Base-by-base conservation (phyloP, 75 land plant species). In the Picea glauca region DNA sequence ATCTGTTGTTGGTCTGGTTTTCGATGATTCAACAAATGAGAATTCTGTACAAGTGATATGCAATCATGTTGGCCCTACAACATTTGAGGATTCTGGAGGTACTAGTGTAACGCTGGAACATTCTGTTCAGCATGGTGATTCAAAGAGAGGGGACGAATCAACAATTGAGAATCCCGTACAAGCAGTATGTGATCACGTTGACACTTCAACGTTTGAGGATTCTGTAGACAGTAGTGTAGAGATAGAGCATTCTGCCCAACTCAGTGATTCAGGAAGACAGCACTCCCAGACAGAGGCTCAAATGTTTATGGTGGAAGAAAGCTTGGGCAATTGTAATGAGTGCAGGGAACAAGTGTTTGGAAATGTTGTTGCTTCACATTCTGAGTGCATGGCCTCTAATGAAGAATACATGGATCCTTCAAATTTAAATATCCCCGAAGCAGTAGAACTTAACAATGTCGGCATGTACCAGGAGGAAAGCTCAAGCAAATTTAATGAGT, bases 201-300 rank as follows among this genome's bases (percentile, higher is more conserved):
- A 17, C 20, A 30, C 8, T 12, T 35, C n/a, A 32, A 35, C 20
- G 33, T 31, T 13, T 13, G 78, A 77, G 13, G 70, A 61, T 21
- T 21, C 9, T 62, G 68, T 33, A 5, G 23, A n/a, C 38, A n/a
- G 50, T 50, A 74, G 13, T 74, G 15, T 2, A 75, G 46, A 30
- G 61, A 14, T 31, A 26, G 77, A 75, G 9, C 30, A 75, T 31
- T 75, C 77, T 75, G 35, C n/a, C 35, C 46, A n/a, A 46, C 74
- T 40, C 13, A n/a, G 9, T 43, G 26, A 43, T 70, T 40, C 74
- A 43, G 74, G 43, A 13, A 43, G 50, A 70, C 43, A 40, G 2
- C 74, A 70, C 8, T 38, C 35, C 26, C 50, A 43, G 23, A n/a
- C 54, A 43, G 54, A 70, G 26, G 35, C 50, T 70, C 50, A 7